phyloP scores from a whole-genome alignment of 805 yeast genomes.

The Candida maltosa region DNA sequence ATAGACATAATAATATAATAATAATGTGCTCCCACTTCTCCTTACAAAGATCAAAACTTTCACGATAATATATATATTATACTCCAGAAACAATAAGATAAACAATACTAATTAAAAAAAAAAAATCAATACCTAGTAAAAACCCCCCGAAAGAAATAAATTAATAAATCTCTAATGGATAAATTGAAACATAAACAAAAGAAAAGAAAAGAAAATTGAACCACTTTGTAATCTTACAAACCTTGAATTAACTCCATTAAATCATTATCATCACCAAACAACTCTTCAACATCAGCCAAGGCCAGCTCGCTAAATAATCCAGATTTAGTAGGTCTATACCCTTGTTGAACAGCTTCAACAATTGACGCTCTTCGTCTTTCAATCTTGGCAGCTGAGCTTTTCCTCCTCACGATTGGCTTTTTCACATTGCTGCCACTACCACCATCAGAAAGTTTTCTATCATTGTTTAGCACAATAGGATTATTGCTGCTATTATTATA shows the following conservation, averaged over 20 bases:
- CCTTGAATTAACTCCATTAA: slow-evolving; percentile 40
- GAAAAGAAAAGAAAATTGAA: too few species aligned
- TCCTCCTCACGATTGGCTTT: slow-evolving; percentile 13
- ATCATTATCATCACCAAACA: slow-evolving; percentile 50
- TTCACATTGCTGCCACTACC: slow-evolving; percentile 24
- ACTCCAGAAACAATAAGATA: neutral
- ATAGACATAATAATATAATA: slow-evolving; percentile 2
- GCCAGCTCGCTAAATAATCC: slow-evolving; percentile 78
- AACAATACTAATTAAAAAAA: neutral
- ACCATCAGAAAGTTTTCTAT: slow-evolving; percentile 10
- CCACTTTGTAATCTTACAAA: slow-evolving; percentile 21
- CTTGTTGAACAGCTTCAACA: slow-evolving; percentile 75
- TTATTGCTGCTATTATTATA: slow-evolving; percentile 14
- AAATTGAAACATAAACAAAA: neutral
- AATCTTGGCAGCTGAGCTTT: slow-evolving; percentile 19
- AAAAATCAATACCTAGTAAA: neutral
- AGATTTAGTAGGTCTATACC: slow-evolving; percentile 67
- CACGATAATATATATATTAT: slow-evolving; percentile 19
- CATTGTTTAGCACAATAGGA: neutral
- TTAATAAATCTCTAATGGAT: too few species aligned
- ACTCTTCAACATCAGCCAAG: slow-evolving; percentile 70
- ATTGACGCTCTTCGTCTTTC: slow-evolving; percentile 61
- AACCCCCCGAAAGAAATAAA: neutral
- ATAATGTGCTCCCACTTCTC: too few species aligned
- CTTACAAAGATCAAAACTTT: too few species aligned